Evolutionary conservation across 257 asterid genomes (phyloP).

Genomic region (Ehretia macrophylla): DNA sequence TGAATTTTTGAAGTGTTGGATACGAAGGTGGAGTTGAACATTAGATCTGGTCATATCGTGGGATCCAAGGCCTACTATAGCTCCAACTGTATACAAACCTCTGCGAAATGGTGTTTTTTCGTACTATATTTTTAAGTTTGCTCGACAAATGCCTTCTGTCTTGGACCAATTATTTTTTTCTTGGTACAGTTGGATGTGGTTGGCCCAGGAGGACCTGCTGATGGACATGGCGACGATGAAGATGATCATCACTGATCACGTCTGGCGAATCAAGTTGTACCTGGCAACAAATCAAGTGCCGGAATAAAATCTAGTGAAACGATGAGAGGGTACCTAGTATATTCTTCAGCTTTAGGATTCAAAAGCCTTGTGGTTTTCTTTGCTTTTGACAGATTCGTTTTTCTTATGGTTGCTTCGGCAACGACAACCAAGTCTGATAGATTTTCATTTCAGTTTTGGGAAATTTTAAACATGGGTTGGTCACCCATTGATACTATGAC

Average conservation of each 20-base stretch:
- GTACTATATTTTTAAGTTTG: not conserved
- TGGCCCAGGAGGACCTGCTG: conserved; percentile 47
- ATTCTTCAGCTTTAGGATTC: conserved; percentile 47
- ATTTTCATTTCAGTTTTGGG: conserved; percentile 19
- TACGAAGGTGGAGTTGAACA: too few species aligned
- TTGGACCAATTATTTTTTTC: not conserved
- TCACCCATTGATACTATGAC: conserved; percentile 28
- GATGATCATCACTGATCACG: conserved; percentile 42
- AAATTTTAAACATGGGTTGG: conserved; percentile 18
- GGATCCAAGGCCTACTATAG: too few species aligned
- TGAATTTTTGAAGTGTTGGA: too few species aligned
- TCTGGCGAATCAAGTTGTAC: conserved; percentile 8
- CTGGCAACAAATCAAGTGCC: conserved; percentile 16
- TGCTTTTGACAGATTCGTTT: conserved; percentile 29
- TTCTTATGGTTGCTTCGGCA: conserved; percentile 39
- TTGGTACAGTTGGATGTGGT: conserved; percentile 72
- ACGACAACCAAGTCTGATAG: conserved; percentile 25
- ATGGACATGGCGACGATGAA: conserved; percentile 67
- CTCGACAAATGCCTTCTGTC: not conserved
- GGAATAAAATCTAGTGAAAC: conserved; percentile 49
- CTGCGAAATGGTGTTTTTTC: too few species aligned
- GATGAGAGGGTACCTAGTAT: conserved; percentile 24
- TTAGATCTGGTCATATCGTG: too few species aligned
- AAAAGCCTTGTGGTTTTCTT: conserved; percentile 27
- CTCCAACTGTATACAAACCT: too few species aligned